Conservation (phyloP, 371 early-diverging fungal species). For the Mucor mucedo region DNA sequence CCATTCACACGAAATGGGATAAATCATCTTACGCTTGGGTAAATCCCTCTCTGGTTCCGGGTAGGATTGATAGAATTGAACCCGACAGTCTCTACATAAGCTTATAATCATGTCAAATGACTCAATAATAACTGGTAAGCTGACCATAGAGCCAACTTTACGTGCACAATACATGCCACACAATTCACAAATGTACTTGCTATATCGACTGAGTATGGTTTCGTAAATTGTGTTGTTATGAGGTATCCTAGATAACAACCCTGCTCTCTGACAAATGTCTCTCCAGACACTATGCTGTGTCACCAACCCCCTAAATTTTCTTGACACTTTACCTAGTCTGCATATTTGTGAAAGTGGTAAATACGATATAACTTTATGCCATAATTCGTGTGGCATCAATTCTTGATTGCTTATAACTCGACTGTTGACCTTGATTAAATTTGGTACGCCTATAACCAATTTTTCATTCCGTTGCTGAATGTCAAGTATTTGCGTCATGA, state of each 20-base stretch:
- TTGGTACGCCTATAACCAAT: background rate
- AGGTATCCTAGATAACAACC: background rate
- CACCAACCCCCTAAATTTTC: background rate
- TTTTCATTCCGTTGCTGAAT: too few species aligned
- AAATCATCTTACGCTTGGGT: background rate
- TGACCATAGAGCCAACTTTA: background rate
- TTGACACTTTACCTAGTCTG: background rate
- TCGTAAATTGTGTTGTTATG: background rate
- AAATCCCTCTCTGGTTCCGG: background rate
- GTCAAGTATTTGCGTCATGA: too few species aligned
- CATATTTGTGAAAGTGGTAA: background rate
- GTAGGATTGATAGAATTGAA: background rate
- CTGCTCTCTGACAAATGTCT: background rate
- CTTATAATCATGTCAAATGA: background rate
- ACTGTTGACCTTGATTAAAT: background rate
- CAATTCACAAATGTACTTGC: constrained; percentile 1
- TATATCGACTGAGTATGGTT: background rate
- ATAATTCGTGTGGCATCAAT: background rate
- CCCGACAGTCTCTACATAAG: background rate
- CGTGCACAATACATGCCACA: background rate
- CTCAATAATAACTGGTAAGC: background rate
- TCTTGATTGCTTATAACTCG: too few species aligned
- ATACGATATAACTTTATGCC: background rate
- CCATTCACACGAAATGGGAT: too few species aligned
- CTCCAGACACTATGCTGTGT: background rate